Conservation (phyloP, 495 filamentous ascomycete species). For the Tuber brumale region DNA sequence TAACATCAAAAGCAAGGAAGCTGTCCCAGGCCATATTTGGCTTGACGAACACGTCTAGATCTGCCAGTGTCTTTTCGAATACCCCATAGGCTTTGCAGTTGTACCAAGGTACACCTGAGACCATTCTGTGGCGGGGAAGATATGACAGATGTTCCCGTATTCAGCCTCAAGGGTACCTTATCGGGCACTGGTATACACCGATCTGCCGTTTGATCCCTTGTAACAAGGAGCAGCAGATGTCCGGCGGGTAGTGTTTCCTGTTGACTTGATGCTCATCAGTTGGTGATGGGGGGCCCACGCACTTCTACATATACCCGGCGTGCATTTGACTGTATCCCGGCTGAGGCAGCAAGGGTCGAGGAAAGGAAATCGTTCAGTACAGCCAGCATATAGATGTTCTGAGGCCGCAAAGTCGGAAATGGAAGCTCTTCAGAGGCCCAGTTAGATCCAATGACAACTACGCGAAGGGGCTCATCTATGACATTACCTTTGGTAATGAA, state of each 20-base stretch:
- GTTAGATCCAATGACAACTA: too few relatives aligned
- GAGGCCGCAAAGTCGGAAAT: slow-evolving; percentile 57
- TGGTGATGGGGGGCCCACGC: slow-evolving; percentile 74
- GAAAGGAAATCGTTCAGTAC: slow-evolving; percentile 55
- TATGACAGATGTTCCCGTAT: slow-evolving; percentile 74
- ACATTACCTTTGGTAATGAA: slow-evolving; percentile 74
- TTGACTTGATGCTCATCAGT: slow-evolving; percentile 76
- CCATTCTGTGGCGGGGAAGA: slow-evolving; percentile 83
- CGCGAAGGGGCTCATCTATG: neutral
- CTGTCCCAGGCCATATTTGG: slow-evolving; percentile 83
- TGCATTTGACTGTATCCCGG: slow-evolving; percentile 50
- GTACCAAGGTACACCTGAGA: slow-evolving; percentile 67
- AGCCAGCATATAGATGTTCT: slow-evolving; percentile 52
- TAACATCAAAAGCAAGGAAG: slow-evolving; percentile 91
- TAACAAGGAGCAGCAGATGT: slow-evolving; percentile 75
- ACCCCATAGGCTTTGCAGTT: slow-evolving; percentile 69
- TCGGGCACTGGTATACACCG: slow-evolving; percentile 77
- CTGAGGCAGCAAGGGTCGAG: slow-evolving; percentile 49
- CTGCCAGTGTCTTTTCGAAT: slow-evolving; percentile 75
- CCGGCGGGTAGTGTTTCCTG: slow-evolving; percentile 60
- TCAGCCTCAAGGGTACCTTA: slow-evolving; percentile 80
- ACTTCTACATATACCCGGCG: too few relatives aligned
- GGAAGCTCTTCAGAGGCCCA: slow-evolving; percentile 52
- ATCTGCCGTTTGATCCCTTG: slow-evolving; percentile 84
- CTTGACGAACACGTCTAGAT: slow-evolving; percentile 84